Conservation (phyloP, 306 rosid genomes). For the Gastrolobium bilobum region DNA sequence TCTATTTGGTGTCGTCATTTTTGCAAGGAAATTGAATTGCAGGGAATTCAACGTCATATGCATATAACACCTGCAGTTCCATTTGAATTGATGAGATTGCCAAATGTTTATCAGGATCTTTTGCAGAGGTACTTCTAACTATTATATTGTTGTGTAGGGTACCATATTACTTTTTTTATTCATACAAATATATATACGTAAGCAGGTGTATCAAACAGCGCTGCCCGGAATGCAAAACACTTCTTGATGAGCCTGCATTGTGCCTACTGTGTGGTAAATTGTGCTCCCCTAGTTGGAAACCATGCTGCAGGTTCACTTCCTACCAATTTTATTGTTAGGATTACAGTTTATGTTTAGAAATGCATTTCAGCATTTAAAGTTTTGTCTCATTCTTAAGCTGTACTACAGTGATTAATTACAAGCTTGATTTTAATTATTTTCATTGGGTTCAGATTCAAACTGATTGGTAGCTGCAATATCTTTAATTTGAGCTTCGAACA, state of each 20-base stretch:
- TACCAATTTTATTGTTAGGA: conserved; percentile 14
- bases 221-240: conserved; percentile 74
- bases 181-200: conserved; percentile 24
- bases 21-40: conserved; percentile 64
- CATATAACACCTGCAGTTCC: conserved; percentile 85
- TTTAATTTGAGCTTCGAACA: conserved; percentile 15
- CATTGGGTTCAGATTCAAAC: conserved; percentile 33
- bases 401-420: conserved; percentile 3
- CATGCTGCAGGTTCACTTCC: conserved; percentile 90
- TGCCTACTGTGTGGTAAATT: conserved; percentile 94
- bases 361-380: conserved; percentile 32
- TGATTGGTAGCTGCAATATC: conserved; percentile 28
- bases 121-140: conserved; percentile 79
- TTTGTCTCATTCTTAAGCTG: background rate
- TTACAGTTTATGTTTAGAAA: conserved; percentile 22
- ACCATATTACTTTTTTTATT: conserved; percentile 6
- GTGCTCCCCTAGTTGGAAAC: conserved; percentile 90
- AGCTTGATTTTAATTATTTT: background rate
- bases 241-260: conserved; percentile 84
- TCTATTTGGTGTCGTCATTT: conserved; percentile 81
- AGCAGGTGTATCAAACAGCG: conserved; percentile 84
- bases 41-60: conserved; percentile 53
- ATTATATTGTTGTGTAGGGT: conserved; percentile 13
- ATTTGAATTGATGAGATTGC: conserved; percentile 85
- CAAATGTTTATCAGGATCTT: conserved; percentile 86